Conservation (phyloP, 140 eudicot species). For the Bidens hawaiensis region DNA sequence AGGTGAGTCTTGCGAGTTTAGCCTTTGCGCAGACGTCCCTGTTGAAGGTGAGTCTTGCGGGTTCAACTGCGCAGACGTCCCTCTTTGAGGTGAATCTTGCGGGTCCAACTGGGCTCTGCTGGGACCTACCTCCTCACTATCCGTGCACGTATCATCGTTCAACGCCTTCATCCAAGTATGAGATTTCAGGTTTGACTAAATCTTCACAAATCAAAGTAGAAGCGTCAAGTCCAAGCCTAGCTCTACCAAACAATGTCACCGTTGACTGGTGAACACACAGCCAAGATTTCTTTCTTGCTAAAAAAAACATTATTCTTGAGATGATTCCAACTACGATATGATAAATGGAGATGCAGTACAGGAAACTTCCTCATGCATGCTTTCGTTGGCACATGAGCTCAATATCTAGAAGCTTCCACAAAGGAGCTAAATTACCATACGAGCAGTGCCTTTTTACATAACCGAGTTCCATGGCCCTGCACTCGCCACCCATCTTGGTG, state of each 20-base stretch:
- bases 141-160: slow-evolving; percentile 18
- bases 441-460: no score
- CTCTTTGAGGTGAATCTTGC: no score
- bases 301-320: slow-evolving; percentile 16
- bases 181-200: slow-evolving; percentile 4
- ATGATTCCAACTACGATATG: slow-evolving; percentile 23
- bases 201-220: slow-evolving; percentile 25
- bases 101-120: no score
- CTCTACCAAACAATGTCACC: slow-evolving; percentile 83
- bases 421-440: no score
- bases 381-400: slow-evolving; percentile 26
- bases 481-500: no score
- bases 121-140: no score
- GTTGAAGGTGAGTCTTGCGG: no score
- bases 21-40: no score
- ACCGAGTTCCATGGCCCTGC: no score
- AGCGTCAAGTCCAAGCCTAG: slow-evolving; percentile 50
- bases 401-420: no score
- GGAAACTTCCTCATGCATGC: slow-evolving; percentile 6
- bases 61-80: no score
- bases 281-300: slow-evolving; percentile 23
- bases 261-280: slow-evolving; percentile 44
- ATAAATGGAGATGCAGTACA: slow-evolving; percentile 19
- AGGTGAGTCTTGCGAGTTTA: no score
- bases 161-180: slow-evolving; percentile 8